Evolutionary conservation across 495 filamentous ascomycete species (phyloP), one percentile per base, ranked within the genome.

Genomic region (Daldinia decipiens): DNA sequence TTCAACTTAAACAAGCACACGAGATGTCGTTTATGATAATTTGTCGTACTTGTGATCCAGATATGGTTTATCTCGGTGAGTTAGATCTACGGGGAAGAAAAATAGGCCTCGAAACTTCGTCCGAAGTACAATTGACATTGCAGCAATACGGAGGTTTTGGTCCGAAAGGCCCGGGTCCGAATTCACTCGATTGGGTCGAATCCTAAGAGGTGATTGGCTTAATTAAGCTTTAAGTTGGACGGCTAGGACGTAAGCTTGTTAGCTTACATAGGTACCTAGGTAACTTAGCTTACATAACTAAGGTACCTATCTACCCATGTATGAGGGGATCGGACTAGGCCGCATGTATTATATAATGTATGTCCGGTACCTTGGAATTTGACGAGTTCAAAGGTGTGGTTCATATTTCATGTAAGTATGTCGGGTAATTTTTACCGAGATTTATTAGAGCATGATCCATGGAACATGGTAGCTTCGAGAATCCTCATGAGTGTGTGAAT

Each of bases 391-490:
- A 43, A 55, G 2, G 5, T 17, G 26, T 29, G 52, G 36, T 29
- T 52, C 50, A 52, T 52, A 17, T 21, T 29, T 52, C 50, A 52
- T 52, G 40, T 21, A 45, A 2, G 17, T 17, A 69, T 7, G 43
- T 54, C 51, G 59, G 51, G 29, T 21, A 43, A 4, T 1, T 68
- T 26, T 3, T 12, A 54, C 56, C 64, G 17, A 55, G 27, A 51
- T 58, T 17, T 8, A 5, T 27, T 17, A 32, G n/a, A 27, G 27
- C 47, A 21, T 56, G 32, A 9, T 36, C n/a, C n/a, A n/a, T n/a
- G n/a, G n/a, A n/a, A 6, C 3, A 36, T 36, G 34, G 65, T 57
- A 64, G 17, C 17, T 70, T 70, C 62, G 61, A 70, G 61, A 70
- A 70, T 11, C 27, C 15, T 47, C 45, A 24, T n/a, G 45, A 63